These are phyloP conservation scores for Salix caprea DNA, from an alignment of 345 rosid genomes.

Conservation along the genomic window DNA sequence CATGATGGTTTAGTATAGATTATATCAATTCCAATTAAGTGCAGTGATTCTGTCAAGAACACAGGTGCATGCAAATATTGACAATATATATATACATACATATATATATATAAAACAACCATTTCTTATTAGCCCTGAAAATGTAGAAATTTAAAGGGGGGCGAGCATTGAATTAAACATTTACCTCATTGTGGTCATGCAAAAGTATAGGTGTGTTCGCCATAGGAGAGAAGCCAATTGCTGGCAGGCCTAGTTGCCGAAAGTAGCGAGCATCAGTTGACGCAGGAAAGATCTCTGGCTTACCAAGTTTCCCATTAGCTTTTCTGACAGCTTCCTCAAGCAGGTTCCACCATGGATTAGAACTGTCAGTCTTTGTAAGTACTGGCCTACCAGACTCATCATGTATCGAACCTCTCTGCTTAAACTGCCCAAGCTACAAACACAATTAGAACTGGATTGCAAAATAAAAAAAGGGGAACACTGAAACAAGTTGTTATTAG, in stretches of 20 bases:
- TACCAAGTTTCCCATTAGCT: slow-evolving; percentile 62
- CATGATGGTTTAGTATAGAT: neutral
- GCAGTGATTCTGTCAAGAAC: neutral
- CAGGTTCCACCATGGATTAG: slow-evolving; percentile 88
- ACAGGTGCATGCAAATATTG: neutral
- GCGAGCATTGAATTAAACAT: neutral
- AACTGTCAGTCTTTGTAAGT: slow-evolving; percentile 57
- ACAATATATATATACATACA: too few relatives aligned
- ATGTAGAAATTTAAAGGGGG: neutral
- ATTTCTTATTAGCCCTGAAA: neutral
- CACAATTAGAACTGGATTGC: slow-evolving; percentile 10
- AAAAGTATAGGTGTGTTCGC: slow-evolving; percentile 81
- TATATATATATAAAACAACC: too few relatives aligned
- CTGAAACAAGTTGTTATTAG: neutral
- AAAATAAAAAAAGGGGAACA: neutral
- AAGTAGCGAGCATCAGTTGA: slow-evolving; percentile 85
- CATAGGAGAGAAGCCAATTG: slow-evolving; percentile 91
- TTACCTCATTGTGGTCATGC: slow-evolving; percentile 93
- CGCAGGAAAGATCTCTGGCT: slow-evolving; percentile 87
- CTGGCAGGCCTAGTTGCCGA: slow-evolving; percentile 59
- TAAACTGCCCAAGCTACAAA: slow-evolving; percentile 63
- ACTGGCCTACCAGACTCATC: slow-evolving; percentile 48
- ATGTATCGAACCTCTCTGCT: slow-evolving; percentile 45
- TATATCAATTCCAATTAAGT: neutral
- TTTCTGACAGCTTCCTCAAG: slow-evolving; percentile 69